Base-by-base conservation (phyloP, 2,329 filamentous ascomycete species). In the Penicillium sp. region DNA sequence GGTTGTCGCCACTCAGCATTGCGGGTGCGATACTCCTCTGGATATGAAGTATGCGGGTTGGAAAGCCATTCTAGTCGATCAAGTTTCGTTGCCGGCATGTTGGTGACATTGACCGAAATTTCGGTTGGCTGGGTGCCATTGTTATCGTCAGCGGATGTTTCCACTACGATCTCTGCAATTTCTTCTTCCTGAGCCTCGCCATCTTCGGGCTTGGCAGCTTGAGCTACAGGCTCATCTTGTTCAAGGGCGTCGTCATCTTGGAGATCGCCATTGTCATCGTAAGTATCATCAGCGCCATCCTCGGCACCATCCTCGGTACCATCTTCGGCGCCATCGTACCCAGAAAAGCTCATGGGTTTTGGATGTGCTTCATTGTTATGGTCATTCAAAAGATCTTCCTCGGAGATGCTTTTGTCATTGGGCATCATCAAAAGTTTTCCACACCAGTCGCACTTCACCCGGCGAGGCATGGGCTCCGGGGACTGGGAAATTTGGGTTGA, bases 391-490 rank as follows among this genome's bases (percentile, higher is more conserved):
- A 65, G 60, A 29, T 70, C 63, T 49, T 66, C 59, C 40, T 64
- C 62, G 7, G 69, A 62, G 14, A 52, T 40, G 9, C 53, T 60
- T 19, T 66, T 62, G 41, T 67, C 60, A 52, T 59, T 46, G 6
- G 63, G 58, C 8, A 62, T 49, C 39, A 71, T 65, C 41, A 75
- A 64, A 42, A 64, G 62, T 53, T 73, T 66, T 19, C 68, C 66
- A 58, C 73, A 76, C 66, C 65, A 71, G n/a, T 63, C 55, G 51
- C 73, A 76, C 57, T 70, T 73, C 5, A 67, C 44, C 36, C 58
- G 59, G 14, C 58, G 58, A 13, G 59, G 55, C 18, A 65, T 48
- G n/a, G 64, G 66, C 23, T 69, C 61, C 7, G 70, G 69, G 5
- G 71, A 73, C 14, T 67, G 66, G 13, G 72, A 71, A 16, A 65